Percentiles rank a stretch among this genome's conserved stretches.
These are phyloP conservation scores for Pleurotus eryngii DNA, from an alignment of 768 basidiomycete species.

Conservation along the genomic window DNA sequence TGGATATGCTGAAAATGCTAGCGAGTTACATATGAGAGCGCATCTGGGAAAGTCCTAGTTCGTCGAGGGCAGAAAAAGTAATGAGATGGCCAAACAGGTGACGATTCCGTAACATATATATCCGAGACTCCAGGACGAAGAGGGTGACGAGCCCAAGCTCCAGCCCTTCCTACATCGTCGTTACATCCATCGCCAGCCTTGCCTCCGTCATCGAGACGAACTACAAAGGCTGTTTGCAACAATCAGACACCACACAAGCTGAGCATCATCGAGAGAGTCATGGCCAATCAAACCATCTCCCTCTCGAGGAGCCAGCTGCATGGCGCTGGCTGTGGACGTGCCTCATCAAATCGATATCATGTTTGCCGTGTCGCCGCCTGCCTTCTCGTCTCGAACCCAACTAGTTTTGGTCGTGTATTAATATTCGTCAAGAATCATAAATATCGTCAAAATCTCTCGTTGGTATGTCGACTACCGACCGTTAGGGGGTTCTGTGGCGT, in stretches of 20 bases:
- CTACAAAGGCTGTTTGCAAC: too few relatives aligned
- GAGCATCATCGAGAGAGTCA: too few relatives aligned
- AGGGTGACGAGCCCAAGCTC: not conserved
- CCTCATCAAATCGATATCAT: slow-evolving; percentile 4
- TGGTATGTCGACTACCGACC: too few relatives aligned
- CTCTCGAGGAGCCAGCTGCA: too few relatives aligned
- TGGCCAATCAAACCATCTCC: too few relatives aligned
- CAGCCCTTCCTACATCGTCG: not conserved
- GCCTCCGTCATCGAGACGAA: not conserved
- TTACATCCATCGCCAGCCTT: not conserved
- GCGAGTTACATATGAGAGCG: not conserved
- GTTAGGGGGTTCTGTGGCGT: slow-evolving; percentile 15
- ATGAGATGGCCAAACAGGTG: not conserved
- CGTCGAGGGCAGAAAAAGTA: not conserved
- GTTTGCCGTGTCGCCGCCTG: not conserved
- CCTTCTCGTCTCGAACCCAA: not conserved
- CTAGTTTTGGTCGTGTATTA: not conserved
- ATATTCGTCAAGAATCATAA: slow-evolving; percentile 13
- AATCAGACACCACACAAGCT: too few relatives aligned
- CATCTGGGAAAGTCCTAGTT: not conserved
- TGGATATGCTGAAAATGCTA: not conserved
- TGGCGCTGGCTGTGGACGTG: not conserved
- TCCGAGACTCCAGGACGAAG: not conserved
- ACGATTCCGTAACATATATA: not conserved
- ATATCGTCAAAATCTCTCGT: slow-evolving; percentile 12